Base-by-base conservation (phyloP, 805 yeast genomes). In the Yamadazyma sp. region DNA sequence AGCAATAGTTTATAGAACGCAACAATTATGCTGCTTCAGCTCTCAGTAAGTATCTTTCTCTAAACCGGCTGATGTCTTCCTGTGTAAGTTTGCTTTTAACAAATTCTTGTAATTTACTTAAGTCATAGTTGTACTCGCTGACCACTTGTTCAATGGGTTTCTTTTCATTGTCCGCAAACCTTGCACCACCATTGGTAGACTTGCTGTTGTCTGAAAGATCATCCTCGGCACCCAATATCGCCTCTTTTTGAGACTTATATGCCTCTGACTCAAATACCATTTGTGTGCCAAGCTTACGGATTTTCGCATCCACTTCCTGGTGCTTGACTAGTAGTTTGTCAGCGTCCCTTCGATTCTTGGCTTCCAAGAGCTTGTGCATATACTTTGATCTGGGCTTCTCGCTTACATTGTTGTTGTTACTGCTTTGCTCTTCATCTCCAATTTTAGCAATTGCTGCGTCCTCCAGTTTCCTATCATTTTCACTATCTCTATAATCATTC, bases 191-290 rank as follows among this genome's bases (percentile, higher is more conserved):
- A 12, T 7, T 6, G 4, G 12, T 15, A n/a, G n/a, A 9, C 14
- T 19, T 5, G 13, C 5, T 10, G 3, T 28, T 28, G 7, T n/a
- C 14, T 4, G 28, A 12, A n/a, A 25, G 14, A 4, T n/a, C 28
- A 25, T 13, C 28, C 8, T 9, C 7, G 8, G 5, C 16, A 13
- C 16, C 28, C 2, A 18, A 12, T 10, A 28, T 18, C 13, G 23
- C 13, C 22, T n/a, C n/a, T 32, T 32, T 32, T 22, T 17, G 27
- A 4, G 37, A 26, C 46, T 65, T 63, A 48, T 78, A 80, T 0
- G 71, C 70, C 1, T 62, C 52, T 1, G 80, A 71, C 7, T 76
- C 72, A 55, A 77, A 78, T 17, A 55, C 65, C 32, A 72, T 74
- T 32, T 62, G 68, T 13, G 55, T 70, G 15, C 33, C 39, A 3